Conservation (phyloP, 2,329 filamentous ascomycete genomes). For the Diaporthe amygdali region DNA sequence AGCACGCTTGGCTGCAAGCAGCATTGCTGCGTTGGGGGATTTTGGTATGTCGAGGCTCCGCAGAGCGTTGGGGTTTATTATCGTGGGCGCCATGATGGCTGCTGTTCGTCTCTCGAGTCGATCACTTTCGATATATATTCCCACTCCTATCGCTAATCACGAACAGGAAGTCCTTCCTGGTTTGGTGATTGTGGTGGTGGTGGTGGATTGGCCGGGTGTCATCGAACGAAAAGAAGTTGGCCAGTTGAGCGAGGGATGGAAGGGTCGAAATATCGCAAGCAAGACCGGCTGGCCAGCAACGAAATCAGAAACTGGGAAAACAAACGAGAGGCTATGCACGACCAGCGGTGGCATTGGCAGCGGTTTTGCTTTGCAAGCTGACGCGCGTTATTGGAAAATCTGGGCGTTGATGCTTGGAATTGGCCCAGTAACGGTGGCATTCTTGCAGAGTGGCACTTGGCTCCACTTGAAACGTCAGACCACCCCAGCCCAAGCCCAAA, state of each 20-base stretch:
- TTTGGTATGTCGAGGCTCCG: slow-evolving; percentile 17
- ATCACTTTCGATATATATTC: neutral
- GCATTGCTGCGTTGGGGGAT: neutral
- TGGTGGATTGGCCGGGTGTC: neutral
- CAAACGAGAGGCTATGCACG: neutral
- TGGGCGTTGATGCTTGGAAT: neutral
- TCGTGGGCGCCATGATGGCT: slow-evolving; percentile 17
- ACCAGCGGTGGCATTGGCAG: neutral
- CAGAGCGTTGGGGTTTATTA: neutral
- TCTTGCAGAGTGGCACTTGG: neutral
- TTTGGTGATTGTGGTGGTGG: neutral
- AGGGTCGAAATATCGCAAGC: neutral
- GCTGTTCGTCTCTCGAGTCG: neutral
- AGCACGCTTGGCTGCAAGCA: slow-evolving; percentile 10
- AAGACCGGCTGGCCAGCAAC: neutral
- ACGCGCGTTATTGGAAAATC: neutral
- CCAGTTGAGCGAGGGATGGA: neutral
- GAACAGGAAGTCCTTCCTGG: neutral
- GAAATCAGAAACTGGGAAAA: neutral
- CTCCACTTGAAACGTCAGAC: slow-evolving; percentile 12
- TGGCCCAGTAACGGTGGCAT: slow-evolving; percentile 9
- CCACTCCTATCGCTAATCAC: neutral
- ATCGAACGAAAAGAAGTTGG: neutral
- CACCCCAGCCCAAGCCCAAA: neutral
- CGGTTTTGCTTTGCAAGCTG: slow-evolving; percentile 3